Percentiles rank a stretch among this genome's conserved stretches.
Conservation (phyloP, 129 eudicot genomes). For the Artemisia argyi region DNA sequence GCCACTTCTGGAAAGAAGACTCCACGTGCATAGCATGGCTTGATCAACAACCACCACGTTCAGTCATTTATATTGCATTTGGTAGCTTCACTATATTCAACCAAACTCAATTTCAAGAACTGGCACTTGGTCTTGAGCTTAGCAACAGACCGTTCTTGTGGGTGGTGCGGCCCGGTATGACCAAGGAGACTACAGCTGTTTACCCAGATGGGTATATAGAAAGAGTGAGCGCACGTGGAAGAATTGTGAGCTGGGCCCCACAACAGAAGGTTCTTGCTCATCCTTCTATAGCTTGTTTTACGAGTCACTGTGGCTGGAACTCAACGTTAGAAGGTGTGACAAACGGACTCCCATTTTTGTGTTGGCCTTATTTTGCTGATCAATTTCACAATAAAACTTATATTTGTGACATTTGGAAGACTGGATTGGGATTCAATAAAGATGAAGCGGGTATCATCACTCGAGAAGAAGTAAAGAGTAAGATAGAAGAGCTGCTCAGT, state of each 20-base stretch:
- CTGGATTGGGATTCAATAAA: conserved; percentile 47
- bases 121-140: conserved; percentile 65
- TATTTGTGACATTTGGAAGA: conserved; percentile 57
- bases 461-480: conserved; percentile 41
- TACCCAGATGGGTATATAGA: conserved; percentile 48
- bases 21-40: conserved; percentile 58
- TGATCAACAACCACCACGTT: conserved; percentile 39
- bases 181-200: conserved; percentile 3
- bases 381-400: conserved; percentile 56
- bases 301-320: conserved; percentile 82
- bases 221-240: conserved; percentile 39
- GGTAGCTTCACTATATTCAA: conserved; percentile 60
- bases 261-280: conserved; percentile 58
- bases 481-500: conserved; percentile 37
- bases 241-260: conserved; percentile 65
- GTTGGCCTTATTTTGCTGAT: conserved; percentile 82
- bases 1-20: conserved; percentile 62
- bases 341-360: conserved; percentile 65
- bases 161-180: conserved; percentile 57
- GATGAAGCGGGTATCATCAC: conserved; percentile 50
- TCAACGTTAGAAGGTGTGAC: conserved; percentile 68
- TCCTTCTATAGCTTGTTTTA: conserved; percentile 63
- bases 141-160: conserved; percentile 51
- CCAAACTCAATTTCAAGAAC: conserved; percentile 45
- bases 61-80: conserved; percentile 58